These are phyloP conservation scores for Alternaria dauci DNA, from an alignment of 2,329 filamentous ascomycete species.

Conservation along the genomic window DNA sequence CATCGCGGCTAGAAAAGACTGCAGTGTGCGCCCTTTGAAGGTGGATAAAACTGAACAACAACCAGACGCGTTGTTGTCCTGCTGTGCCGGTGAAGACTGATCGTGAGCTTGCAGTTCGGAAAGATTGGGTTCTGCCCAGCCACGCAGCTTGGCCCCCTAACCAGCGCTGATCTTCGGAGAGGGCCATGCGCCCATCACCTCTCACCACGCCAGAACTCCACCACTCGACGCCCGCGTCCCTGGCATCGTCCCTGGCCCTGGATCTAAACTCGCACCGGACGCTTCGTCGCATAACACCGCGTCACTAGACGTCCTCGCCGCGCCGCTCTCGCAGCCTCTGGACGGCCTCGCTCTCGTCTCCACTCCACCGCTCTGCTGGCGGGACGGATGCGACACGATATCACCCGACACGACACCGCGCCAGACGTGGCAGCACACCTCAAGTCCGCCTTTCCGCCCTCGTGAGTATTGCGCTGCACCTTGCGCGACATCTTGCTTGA, in stretches of 20 bases:
- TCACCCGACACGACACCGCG: conserved; percentile 36
- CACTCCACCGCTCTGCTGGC: conserved; percentile 35
- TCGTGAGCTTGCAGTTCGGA: conserved; percentile 13
- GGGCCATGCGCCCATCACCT: conserved; percentile 36
- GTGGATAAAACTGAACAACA: neutral
- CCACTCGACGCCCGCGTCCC: conserved; percentile 37
- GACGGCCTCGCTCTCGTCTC: conserved; percentile 22
- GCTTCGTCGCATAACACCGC: conserved; percentile 37
- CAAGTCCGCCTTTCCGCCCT: conserved; percentile 20
- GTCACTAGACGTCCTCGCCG: conserved; percentile 29
- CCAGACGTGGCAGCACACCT: conserved; percentile 31
- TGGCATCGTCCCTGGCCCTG: conserved; percentile 36
- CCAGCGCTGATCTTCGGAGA: conserved; percentile 31
- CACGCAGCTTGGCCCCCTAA: conserved; percentile 33
- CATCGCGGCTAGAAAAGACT: neutral
- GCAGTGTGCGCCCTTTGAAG: neutral
- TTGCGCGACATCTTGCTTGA: conserved; percentile 23
- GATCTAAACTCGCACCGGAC: conserved; percentile 35
- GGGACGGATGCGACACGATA: conserved; percentile 49
- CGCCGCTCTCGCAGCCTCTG: conserved; percentile 37
- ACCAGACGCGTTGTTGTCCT: neutral
- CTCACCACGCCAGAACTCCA: conserved; percentile 35
- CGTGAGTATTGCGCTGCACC: conserved; percentile 36
- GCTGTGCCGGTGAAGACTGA: conserved; percentile 4
- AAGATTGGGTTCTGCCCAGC: conserved; percentile 30